Evolutionary conservation across 495 filamentous ascomycete genomes (phyloP), one percentile per base, ranked within the genome.

Genomic region (Polyplosphaeria fusca): DNA sequence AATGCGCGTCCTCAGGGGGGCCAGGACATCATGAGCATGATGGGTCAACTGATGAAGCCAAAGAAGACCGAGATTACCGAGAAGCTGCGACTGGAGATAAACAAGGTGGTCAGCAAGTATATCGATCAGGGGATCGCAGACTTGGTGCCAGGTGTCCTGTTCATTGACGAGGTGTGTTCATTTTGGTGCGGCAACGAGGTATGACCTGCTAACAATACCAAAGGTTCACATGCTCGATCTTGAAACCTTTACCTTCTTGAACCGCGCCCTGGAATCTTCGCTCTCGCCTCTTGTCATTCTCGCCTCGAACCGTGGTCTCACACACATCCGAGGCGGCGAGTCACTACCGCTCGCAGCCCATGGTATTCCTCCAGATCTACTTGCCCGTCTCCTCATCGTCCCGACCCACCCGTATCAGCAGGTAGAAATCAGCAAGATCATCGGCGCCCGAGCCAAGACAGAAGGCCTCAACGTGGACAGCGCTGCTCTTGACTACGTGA

Each of bases 21-120:
- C 51, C 93, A 98, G 75, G 93, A 98, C 70, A 91, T 98, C 52
- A 96, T 98, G 91, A 94, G 88, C 71, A 96, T 98, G 93, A 96
- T 98, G 90, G 92, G 92, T 58, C 92, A 97, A 68, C 76, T 98
- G 59, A 95, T 95, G 87, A 96, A 96, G 79, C 93, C 93, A 55
- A 93, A 94, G 78, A 95, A 95, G 80, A 97, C 92, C 11, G 92
- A 97, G 69, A 95, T 97, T 61, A 97, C 92, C 28, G 92, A 97
- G 68, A 97, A 98, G 76, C 74, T 98, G 67, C 83, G 93, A 45
- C 77, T 80, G 48, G 93, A 98, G 75, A 96, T 98, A 75, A 94
- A 98, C 80, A 97, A 95, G 76, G 92, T 97, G 4, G 93, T 98
- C 51, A 94, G 86, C 76, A 88, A 90, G 71, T 98, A 96, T 72